phyloP scores from a whole-genome alignment of 2,329 filamentous ascomycete genomes.

The Arthrocladium fulminans region DNA sequence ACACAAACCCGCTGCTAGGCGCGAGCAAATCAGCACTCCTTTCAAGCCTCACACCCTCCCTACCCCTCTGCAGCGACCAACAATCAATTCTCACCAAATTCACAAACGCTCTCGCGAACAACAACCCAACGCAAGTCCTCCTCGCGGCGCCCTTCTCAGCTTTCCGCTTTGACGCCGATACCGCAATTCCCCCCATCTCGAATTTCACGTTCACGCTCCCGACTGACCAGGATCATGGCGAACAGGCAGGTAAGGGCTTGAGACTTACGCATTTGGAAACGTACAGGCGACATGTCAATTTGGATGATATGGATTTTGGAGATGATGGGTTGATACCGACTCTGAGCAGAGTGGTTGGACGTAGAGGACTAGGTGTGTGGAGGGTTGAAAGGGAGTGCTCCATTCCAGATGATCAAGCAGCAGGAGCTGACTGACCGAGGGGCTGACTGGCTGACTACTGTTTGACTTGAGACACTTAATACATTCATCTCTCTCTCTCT shows the following conservation, averaged over 20 bases:
- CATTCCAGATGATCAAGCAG: constrained; percentile 7
- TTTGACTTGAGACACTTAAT: no score
- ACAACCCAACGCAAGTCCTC: constrained; percentile 27
- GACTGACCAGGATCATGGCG: constrained; percentile 14
- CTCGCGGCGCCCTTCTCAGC: constrained; percentile 40
- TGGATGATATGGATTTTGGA: constrained; percentile 45
- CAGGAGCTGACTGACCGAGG: not conserved
- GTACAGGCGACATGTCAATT: constrained; percentile 39
- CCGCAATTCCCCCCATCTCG: constrained; percentile 10
- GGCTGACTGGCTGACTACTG: no score
- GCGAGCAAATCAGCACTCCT: constrained; percentile 35
- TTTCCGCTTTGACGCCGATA: constrained; percentile 13
- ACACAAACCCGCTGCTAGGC: constrained; percentile 43
- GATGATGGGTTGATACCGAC: constrained; percentile 41
- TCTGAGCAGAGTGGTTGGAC: constrained; percentile 37
- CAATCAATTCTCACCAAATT: constrained; percentile 15
- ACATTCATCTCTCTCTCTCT: no score
- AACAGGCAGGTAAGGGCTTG: constrained; percentile 1
- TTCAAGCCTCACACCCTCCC: constrained; percentile 28
- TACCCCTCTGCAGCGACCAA: constrained; percentile 22
- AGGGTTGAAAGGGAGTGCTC: constrained; percentile 29
- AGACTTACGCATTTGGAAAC: constrained; percentile 30
- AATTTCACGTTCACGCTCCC: constrained; percentile 19
- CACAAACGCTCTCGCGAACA: constrained; percentile 10
- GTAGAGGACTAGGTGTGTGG: constrained; percentile 43